phyloP scores from a whole-genome alignment of 2,329 filamentous ascomycete genomes.

The Graphium sp. region DNA sequence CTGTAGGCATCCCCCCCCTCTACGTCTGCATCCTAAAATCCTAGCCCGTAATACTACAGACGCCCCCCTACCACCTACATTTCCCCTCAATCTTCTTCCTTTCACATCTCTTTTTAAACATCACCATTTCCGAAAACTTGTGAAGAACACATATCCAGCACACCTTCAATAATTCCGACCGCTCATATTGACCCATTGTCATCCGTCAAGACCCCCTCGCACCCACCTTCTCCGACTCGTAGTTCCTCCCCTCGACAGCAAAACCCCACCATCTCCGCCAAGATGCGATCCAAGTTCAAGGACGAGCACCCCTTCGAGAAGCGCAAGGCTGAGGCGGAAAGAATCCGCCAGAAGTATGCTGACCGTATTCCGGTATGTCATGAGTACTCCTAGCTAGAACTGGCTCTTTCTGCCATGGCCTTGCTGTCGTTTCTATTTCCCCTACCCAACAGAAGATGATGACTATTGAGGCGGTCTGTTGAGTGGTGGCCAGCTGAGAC shows the following conservation, averaged over 20 bases:
- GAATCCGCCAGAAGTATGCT: constrained; percentile 96
- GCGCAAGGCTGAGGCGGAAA: constrained; percentile 99
- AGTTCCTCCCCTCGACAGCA: neutral
- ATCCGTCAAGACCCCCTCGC: neutral
- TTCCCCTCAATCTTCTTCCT: neutral
- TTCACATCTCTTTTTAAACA: neutral
- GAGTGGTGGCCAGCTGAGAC: too few species aligned
- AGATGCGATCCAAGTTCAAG: constrained; percentile 99
- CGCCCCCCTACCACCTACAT: neutral
- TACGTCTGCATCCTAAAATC: neutral
- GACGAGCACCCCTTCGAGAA: constrained; percentile 99
- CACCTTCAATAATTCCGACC: too few species aligned
- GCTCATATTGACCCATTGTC: too few species aligned
- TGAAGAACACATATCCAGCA: too few species aligned
- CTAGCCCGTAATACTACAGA: too few species aligned
- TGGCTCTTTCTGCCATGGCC: neutral
- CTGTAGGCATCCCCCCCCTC: neutral
- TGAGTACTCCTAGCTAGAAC: constrained; percentile 1
- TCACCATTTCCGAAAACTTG: too few species aligned
- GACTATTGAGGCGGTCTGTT: constrained; percentile 1
- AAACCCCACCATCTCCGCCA: constrained; percentile 24
- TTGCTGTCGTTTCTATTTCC: neutral
- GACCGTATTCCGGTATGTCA: constrained; percentile 89
- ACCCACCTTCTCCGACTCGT: neutral
- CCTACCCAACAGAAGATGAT: too few species aligned